Evolutionary conservation across 352 stramenopile genomes (phyloP).

Genomic region (Globisporangium takayamanum): DNA sequence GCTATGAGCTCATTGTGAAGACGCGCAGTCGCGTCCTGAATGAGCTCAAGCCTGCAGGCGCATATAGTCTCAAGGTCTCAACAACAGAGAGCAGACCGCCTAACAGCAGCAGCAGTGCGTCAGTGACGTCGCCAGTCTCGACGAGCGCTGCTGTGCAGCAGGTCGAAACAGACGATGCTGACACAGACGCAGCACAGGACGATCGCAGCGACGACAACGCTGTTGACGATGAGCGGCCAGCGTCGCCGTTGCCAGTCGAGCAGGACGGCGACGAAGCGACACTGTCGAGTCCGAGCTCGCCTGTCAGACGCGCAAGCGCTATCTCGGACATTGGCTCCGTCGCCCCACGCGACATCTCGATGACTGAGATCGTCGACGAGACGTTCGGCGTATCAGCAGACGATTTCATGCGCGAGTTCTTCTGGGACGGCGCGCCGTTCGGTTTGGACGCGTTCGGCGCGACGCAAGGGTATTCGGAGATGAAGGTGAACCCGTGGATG

Average conservation of each 20-base stretch:
- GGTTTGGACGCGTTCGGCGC: constrained; percentile 59
- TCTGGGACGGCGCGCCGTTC: constrained; percentile 60
- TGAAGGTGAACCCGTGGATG: constrained; percentile 66
- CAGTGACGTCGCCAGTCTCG: neutral
- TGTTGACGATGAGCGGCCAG: neutral
- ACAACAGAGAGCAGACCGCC: neutral
- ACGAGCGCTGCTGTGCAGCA: neutral
- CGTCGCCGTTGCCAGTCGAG: neutral
- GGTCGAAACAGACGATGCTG: constrained; percentile 6
- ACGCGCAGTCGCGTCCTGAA: constrained; percentile 52
- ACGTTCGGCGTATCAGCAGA: constrained; percentile 58
- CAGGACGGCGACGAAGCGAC: too few species aligned
- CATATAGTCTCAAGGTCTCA: neutral
- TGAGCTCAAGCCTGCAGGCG: constrained; percentile 2
- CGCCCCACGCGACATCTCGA: constrained; percentile 65
- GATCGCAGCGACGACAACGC: neutral
- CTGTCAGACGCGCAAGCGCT: constrained; percentile 18
- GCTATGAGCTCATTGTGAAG: constrained; percentile 65
- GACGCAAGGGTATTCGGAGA: constrained; percentile 61
- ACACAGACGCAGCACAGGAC: constrained; percentile 1
- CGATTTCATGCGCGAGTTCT: constrained; percentile 64
- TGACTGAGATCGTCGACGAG: constrained; percentile 60
- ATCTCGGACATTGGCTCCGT: constrained; percentile 58
- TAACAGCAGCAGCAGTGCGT: neutral
- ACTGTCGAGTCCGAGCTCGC: too few species aligned